A percentile compares a stretch with the other conserved stretches of the same genome.
These are phyloP conservation scores for Claviceps cyperi DNA, from an alignment of 2,329 filamentous ascomycete genomes.

Conservation along the genomic window DNA sequence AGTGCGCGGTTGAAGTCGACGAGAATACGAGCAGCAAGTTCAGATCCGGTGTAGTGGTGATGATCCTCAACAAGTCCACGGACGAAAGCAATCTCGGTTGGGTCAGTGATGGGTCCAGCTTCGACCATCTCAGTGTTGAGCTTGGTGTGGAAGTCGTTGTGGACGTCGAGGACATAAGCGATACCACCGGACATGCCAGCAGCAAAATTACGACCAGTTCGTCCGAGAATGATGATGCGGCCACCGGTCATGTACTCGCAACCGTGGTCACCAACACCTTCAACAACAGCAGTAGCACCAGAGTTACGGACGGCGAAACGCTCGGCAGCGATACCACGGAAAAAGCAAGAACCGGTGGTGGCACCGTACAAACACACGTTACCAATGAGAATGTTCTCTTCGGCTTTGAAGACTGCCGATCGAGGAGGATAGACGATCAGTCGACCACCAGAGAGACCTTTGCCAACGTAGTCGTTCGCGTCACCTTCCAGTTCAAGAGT, in stretches of 20 bases:
- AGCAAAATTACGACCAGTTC: slow-evolving; percentile 90
- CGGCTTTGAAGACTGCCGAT: slow-evolving; percentile 81
- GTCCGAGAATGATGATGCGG: slow-evolving; percentile 72
- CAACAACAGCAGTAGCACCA: slow-evolving; percentile 87
- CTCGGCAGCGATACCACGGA: slow-evolving; percentile 92
- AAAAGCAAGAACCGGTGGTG: slow-evolving; percentile 82
- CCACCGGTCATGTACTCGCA: slow-evolving; percentile 99
- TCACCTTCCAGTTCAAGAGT: slow-evolving; percentile 93
- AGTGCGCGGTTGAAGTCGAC: slow-evolving; percentile 92
- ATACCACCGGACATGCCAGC: slow-evolving; percentile 98
- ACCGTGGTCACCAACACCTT: slow-evolving; percentile 89
- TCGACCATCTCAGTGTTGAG: slow-evolving; percentile 98
- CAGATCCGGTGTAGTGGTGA: slow-evolving; percentile 93
- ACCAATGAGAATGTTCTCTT: slow-evolving; percentile 87
- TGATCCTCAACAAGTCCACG: slow-evolving; percentile 91
- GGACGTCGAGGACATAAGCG: slow-evolving; percentile 81
- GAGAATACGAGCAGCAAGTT: slow-evolving; percentile 80
- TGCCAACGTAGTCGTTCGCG: slow-evolving; percentile 92
- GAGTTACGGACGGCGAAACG: slow-evolving; percentile 95
- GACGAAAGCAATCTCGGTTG: slow-evolving; percentile 76
- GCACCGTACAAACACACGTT: slow-evolving; percentile 94
- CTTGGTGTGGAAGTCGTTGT: slow-evolving; percentile 81
- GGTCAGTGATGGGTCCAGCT: slow-evolving; percentile 68
- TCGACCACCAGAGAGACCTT: slow-evolving; percentile 84
- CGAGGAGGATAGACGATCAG: slow-evolving; percentile 88